Conservation (phyloP, 1,284 basidiomycete species). For the Marasmius tenuissimus region DNA sequence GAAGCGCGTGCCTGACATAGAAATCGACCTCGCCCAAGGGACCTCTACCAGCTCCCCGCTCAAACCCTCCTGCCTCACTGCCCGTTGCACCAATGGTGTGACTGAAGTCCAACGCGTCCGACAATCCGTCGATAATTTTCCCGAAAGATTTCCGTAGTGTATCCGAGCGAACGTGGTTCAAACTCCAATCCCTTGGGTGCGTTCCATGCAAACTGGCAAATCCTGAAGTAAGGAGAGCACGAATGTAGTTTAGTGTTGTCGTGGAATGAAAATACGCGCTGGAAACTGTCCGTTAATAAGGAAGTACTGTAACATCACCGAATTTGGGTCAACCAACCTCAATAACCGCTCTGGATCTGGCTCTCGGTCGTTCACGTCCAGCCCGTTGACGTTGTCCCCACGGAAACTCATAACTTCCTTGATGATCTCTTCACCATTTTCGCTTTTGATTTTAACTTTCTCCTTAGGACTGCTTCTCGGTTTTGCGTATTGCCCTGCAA, state of each 20-base stretch:
- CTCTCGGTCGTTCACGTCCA: slow-evolving; percentile 73
- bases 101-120: slow-evolving; percentile 93
- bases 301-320: not conserved
- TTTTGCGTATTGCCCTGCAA: slow-evolving; percentile 97
- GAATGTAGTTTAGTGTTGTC: slow-evolving; percentile 91
- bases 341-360: slow-evolving; percentile 90
- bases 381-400: slow-evolving; percentile 96
- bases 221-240: slow-evolving; percentile 85
- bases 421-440: slow-evolving; percentile 25
- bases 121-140: slow-evolving; percentile 79
- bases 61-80: slow-evolving; percentile 46
- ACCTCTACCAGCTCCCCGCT: slow-evolving; percentile 67
- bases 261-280: slow-evolving; percentile 97
- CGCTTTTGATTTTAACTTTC: slow-evolving; percentile 65
- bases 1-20: slow-evolving; percentile 63
- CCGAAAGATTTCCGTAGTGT: slow-evolving; percentile 76
- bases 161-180: slow-evolving; percentile 87
- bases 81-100: slow-evolving; percentile 76
- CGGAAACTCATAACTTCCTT: slow-evolving; percentile 36
- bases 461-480: slow-evolving; percentile 89
- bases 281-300: not conserved
- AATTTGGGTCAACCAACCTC: slow-evolving; percentile 39
- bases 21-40: slow-evolving; percentile 92
- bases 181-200: slow-evolving; percentile 90
- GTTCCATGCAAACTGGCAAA: slow-evolving; percentile 79